Conservation (phyloP, 2,329 filamentous ascomycete species). For the Penicillium paneum region DNA sequence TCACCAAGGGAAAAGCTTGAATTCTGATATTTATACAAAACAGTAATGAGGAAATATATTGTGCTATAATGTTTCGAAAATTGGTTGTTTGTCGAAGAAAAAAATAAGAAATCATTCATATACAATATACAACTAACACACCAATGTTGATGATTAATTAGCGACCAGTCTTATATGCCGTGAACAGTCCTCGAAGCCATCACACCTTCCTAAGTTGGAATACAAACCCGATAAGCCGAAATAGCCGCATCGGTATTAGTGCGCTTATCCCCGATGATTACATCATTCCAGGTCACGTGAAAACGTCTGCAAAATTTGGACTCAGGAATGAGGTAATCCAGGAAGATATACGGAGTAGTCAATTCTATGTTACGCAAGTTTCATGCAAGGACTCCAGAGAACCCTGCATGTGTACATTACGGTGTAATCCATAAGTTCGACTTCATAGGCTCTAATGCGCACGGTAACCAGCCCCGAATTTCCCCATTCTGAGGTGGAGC, state of each 20-base stretch:
- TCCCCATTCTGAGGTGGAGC: conserved; percentile 9
- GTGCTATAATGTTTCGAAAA: too few relatives aligned
- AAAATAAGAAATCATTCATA: background rate
- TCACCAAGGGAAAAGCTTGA: background rate
- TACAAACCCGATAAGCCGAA: background rate
- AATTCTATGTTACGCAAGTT: background rate
- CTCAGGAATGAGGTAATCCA: background rate
- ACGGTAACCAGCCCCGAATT: conserved; percentile 1
- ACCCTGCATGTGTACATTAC: background rate
- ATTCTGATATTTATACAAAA: too few relatives aligned
- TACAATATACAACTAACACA: too few relatives aligned
- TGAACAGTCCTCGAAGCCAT: background rate
- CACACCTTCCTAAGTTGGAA: background rate
- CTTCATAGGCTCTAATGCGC: background rate
- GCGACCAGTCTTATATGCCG: background rate
- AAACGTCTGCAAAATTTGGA: background rate
- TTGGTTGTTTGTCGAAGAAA: background rate
- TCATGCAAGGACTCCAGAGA: background rate
- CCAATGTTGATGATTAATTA: background rate
- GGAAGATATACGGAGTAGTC: background rate
- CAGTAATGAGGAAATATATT: background rate
- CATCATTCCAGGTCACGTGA: background rate
- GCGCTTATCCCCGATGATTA: conserved; percentile 8
- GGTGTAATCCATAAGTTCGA: background rate
- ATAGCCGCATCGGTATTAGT: conserved; percentile 4